Percentiles rank a stretch among this genome's conserved stretches.
phyloP scores from a whole-genome alignment of 257 asterid genomes.

The Salvia hispanica region DNA sequence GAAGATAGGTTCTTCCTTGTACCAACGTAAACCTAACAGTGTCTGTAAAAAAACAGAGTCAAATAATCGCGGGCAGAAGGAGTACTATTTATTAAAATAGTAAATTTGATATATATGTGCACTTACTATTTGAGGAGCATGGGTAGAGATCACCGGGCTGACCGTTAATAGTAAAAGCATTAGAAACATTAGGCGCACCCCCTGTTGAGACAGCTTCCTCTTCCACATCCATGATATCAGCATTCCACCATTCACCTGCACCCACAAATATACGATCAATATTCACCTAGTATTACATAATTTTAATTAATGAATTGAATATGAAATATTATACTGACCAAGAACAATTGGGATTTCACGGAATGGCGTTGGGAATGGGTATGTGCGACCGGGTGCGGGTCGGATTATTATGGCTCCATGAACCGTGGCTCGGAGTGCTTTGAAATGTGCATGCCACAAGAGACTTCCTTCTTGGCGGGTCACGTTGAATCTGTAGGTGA shows the following conservation, averaged over 20 bases:
- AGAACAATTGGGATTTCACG: conserved; percentile 61
- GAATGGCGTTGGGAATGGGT: conserved; percentile 69
- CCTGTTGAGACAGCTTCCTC: conserved; percentile 44
- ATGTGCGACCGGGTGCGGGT: conserved; percentile 52
- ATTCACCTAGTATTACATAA: no score
- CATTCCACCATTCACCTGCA: conserved; percentile 79
- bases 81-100: no score
- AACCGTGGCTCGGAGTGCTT: conserved; percentile 64
- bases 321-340: conserved; percentile 37
- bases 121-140: conserved; percentile 62
- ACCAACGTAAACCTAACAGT: conserved; percentile 46
- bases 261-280: no score
- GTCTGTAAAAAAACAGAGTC: conserved; percentile 26
- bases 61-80: neutral
- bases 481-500: conserved; percentile 55
- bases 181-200: conserved; percentile 39
- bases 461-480: conserved; percentile 74
- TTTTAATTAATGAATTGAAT: no score
- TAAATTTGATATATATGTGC: no score
- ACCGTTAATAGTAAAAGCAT: conserved; percentile 69
- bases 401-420: conserved; percentile 68
- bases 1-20: conserved; percentile 60
- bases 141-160: conserved; percentile 62
- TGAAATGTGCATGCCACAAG: conserved; percentile 82
- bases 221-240: conserved; percentile 49